A percentile compares a stretch with the other conserved stretches of the same genome.
These are phyloP conservation scores for Mayamaea pseudoterrestris DNA, from an alignment of 108 stramenopile genomes.

Conservation along the genomic window DNA sequence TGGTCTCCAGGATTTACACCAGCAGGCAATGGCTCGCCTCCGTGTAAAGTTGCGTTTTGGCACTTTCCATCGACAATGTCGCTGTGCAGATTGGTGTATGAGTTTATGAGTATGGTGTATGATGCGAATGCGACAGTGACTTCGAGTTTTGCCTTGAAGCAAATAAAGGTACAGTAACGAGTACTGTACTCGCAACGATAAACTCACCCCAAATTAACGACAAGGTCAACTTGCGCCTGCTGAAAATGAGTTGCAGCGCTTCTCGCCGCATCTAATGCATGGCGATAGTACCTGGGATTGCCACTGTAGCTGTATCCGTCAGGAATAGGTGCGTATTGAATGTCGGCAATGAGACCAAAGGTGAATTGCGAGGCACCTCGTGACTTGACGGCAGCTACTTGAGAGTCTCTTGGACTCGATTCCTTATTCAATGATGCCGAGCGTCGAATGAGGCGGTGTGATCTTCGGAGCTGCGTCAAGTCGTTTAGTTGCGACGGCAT, in stretches of 20 bases:
- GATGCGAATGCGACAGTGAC: too few species aligned
- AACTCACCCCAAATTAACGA: conserved; percentile 74
- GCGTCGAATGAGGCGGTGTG: too few species aligned
- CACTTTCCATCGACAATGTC: conserved; percentile 84
- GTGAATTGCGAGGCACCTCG: conserved; percentile 30
- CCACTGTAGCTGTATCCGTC: conserved; percentile 62
- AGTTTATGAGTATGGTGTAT: too few species aligned
- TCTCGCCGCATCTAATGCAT: conserved; percentile 41
- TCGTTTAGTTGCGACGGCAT: too few species aligned
- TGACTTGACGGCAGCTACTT: too few species aligned
- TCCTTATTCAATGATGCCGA: too few species aligned
- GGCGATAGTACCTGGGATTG: conserved; percentile 59
- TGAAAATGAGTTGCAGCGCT: conserved; percentile 56
- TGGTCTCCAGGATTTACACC: conserved; percentile 19
- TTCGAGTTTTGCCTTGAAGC: too few species aligned
- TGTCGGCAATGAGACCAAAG: conserved; percentile 66
- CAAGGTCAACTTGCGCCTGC: conserved; percentile 32
- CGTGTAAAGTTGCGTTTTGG: conserved; percentile 24
- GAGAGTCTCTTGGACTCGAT: too few species aligned
- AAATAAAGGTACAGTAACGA: too few species aligned
- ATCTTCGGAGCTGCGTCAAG: too few species aligned
- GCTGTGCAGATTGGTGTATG: too few species aligned
- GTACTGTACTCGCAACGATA: too few species aligned
- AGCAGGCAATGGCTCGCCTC: conserved; percentile 13
- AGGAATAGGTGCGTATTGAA: conserved; percentile 80